Percentiles rank a stretch among this genome's conserved stretches.
Conservation (phyloP, 2,329 filamentous ascomycete species). For the Aspergillus bombycis region DNA sequence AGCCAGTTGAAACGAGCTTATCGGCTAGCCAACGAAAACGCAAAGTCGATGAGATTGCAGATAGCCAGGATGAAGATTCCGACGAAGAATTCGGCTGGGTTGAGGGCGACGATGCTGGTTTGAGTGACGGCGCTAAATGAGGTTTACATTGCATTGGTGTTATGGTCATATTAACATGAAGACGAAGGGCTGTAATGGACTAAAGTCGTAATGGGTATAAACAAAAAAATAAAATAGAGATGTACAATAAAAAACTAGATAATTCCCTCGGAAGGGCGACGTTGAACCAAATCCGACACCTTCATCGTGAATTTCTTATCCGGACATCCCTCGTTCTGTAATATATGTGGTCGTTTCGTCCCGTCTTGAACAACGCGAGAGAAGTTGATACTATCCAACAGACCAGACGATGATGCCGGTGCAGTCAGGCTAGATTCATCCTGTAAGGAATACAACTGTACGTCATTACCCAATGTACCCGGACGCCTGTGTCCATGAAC, state of each 20-base stretch:
- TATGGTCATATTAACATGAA: no score
- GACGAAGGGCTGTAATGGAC: background rate
- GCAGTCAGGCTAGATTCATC: constrained; percentile 12
- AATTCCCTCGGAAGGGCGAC: constrained; percentile 6
- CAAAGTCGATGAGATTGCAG: constrained; percentile 48
- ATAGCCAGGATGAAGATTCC: constrained; percentile 49
- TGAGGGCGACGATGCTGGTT: constrained; percentile 22
- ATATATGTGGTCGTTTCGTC: background rate
- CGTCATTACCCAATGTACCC: constrained; percentile 23
- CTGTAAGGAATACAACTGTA: constrained; percentile 28
- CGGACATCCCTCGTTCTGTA: constrained; percentile 8
- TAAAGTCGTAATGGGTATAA: background rate
- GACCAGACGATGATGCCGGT: background rate
- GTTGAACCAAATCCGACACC: constrained; percentile 27
- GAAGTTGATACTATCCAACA: background rate
- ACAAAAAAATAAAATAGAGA: background rate
- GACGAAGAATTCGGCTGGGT: constrained; percentile 36
- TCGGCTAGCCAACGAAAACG: constrained; percentile 40
- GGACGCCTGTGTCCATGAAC: constrained; percentile 34
- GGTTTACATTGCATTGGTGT: background rate
- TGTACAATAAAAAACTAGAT: background rate
- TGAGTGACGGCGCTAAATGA: constrained; percentile 12
- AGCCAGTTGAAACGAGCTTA: constrained; percentile 12
- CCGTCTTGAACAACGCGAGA: background rate
- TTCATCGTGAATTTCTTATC: constrained; percentile 28